phyloP scores from a whole-genome alignment of 2,329 filamentous ascomycete species.

The Monosporascus sp. region DNA sequence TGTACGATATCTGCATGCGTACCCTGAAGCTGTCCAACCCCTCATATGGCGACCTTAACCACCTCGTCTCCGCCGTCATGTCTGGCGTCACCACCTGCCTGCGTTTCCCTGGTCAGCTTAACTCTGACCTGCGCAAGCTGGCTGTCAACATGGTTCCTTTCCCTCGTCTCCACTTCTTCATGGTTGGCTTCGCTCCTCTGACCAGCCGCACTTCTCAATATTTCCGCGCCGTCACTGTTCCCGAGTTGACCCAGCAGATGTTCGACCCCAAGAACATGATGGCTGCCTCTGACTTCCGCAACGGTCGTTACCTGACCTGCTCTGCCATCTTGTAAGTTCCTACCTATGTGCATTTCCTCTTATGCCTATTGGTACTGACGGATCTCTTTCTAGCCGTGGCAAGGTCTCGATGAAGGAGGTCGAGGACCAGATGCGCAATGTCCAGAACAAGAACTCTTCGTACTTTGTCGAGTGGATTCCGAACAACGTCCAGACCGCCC shows the following conservation, averaged over 20 bases:
- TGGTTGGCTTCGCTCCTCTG: slow-evolving; percentile 98
- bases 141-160: slow-evolving; percentile 99
- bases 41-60: slow-evolving; percentile 98
- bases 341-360: not conserved
- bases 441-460: slow-evolving; percentile 98
- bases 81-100: slow-evolving; percentile 97
- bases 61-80: slow-evolving; percentile 99
- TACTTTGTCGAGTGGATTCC: slow-evolving; percentile 99
- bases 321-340: slow-evolving; percentile 85
- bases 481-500: slow-evolving; percentile 99
- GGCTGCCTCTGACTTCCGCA: slow-evolving; percentile 99
- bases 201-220: slow-evolving; percentile 88
- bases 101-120: slow-evolving; percentile 98
- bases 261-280: slow-evolving; percentile 99
- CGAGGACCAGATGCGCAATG: slow-evolving; percentile 99
- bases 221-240: slow-evolving; percentile 96
- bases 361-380: slow-evolving; percentile 12
- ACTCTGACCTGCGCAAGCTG: slow-evolving; percentile 99
- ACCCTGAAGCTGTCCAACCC: slow-evolving; percentile 98
- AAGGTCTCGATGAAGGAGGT: slow-evolving; percentile 99
- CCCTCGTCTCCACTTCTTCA: slow-evolving; percentile 99
- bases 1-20: slow-evolving; percentile 99
- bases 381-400: slow-evolving; percentile 62
- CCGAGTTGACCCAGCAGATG: slow-evolving; percentile 99
- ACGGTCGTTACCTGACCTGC: slow-evolving; percentile 99